A percentile compares a stretch with the other conserved stretches of the same genome.
Evolutionary conservation across 192 early-diverging fungal species (phyloP).

Genomic region (Geranomyces michiganensis): DNA sequence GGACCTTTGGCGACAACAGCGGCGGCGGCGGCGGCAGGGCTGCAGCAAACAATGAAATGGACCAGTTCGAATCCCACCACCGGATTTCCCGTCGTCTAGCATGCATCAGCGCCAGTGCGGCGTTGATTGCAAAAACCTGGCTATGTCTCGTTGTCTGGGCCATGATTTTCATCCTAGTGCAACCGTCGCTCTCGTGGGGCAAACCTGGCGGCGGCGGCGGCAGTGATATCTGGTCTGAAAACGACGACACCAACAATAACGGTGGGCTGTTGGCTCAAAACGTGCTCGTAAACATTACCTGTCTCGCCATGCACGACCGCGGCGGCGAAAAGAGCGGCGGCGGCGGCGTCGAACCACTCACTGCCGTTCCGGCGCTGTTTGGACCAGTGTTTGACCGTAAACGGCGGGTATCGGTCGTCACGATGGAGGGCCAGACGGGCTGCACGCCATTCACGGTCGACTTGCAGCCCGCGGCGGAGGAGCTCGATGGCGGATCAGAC

Average conservation of each 20-base stretch:
- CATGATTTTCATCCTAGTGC: conserved; percentile 14
- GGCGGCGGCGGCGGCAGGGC: too few species aligned
- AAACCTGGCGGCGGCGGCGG: too few species aligned
- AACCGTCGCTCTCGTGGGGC: neutral
- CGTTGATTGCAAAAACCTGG: conserved; percentile 6
- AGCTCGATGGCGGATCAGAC: neutral
- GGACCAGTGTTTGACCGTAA: conserved; percentile 25
- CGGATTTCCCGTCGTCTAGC: neutral
- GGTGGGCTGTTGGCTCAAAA: neutral
- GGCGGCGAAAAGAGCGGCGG: neutral
- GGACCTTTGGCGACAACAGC: too few species aligned
- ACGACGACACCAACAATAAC: neutral
- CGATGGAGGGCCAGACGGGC: conserved; percentile 32
- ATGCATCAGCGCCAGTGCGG: neutral
- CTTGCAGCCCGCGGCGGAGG: conserved; percentile 9
- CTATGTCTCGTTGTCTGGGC: neutral
- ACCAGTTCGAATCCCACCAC: neutral
- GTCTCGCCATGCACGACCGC: neutral
- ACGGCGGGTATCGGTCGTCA: conserved; percentile 5
- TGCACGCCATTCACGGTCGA: conserved; percentile 36
- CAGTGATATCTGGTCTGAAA: too few species aligned
- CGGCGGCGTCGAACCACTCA: neutral
- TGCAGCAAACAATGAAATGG: too few species aligned
- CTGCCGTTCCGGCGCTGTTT: conserved; percentile 42
- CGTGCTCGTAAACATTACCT: conserved; percentile 8